A percentile compares a stretch with the other conserved stretches of the same genome.
These are phyloP conservation scores for Penicillium vulpinum DNA, from an alignment of 2,329 filamentous ascomycete genomes.

Conservation along the genomic window DNA sequence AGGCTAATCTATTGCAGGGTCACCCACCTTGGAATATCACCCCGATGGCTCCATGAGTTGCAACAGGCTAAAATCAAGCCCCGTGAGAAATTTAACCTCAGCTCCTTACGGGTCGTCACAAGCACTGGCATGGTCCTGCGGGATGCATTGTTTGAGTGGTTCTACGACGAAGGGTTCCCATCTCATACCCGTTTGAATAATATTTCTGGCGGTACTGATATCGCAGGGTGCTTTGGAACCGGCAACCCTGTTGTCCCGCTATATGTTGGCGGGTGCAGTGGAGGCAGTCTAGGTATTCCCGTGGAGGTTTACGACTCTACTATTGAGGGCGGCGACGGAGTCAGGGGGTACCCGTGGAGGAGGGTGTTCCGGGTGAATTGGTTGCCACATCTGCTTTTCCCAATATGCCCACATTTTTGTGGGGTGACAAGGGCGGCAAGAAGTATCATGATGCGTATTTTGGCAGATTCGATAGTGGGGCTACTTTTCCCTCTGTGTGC, in stretches of 20 bases:
- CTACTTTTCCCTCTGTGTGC: background rate
- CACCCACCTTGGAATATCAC: constrained; percentile 73
- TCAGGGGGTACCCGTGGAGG: constrained; percentile 54
- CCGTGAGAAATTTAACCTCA: constrained; percentile 62
- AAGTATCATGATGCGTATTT: constrained; percentile 50
- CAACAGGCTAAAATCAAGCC: constrained; percentile 65
- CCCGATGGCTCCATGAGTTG: constrained; percentile 73
- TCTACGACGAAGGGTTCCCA: constrained; percentile 72
- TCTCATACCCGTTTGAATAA: constrained; percentile 59
- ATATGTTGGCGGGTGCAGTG: constrained; percentile 57
- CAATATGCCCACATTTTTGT: constrained; percentile 70
- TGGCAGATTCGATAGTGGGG: constrained; percentile 19
- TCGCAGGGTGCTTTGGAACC: constrained; percentile 30
- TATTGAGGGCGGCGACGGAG: constrained; percentile 27
- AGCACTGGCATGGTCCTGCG: constrained; percentile 82
- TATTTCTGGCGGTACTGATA: constrained; percentile 35
- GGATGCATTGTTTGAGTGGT: constrained; percentile 76
- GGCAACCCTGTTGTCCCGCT: constrained; percentile 70
- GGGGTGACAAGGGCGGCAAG: constrained; percentile 52
- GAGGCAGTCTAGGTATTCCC: constrained; percentile 53
- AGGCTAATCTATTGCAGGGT: constrained; percentile 60
- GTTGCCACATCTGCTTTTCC: constrained; percentile 70
- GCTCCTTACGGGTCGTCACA: constrained; percentile 60
- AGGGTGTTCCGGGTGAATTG: constrained; percentile 72
- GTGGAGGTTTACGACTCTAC: constrained; percentile 61